Evolutionary conservation across 2,329 filamentous ascomycete species (phyloP).

Genomic region (Apiospora marii): DNA sequence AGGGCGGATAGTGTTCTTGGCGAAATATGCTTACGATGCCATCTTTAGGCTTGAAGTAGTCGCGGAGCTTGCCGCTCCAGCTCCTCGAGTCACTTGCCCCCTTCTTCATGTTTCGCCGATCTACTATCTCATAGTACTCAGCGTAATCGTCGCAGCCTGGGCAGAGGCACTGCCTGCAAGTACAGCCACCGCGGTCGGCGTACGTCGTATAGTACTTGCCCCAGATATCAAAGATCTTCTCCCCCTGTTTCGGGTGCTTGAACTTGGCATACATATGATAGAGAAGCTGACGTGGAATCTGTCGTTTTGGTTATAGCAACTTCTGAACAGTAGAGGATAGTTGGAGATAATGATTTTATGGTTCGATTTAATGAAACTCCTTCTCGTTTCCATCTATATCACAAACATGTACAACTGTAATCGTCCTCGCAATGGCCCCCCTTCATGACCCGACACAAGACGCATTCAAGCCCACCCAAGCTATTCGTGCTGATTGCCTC

Average conservation of each 20-base stretch:
- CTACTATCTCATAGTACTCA: background rate
- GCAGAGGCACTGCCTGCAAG: background rate
- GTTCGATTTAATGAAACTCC: background rate
- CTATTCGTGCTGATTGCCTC: background rate
- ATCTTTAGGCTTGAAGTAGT: slow-evolving; percentile 25
- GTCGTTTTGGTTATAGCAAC: background rate
- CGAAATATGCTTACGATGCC: slow-evolving; percentile 22
- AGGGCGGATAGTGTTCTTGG: background rate
- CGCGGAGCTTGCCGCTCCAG: slow-evolving; percentile 13
- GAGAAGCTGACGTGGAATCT: background rate
- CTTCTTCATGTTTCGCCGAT: background rate
- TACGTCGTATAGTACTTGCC: slow-evolving; percentile 27
- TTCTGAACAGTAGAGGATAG: background rate
- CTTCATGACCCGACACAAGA: background rate
- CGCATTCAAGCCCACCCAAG: background rate
- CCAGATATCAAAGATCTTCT: slow-evolving; percentile 23
- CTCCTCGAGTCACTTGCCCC: background rate
- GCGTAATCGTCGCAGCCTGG: background rate
- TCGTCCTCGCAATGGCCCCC: background rate
- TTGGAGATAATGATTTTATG: background rate
- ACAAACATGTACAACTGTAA: background rate
- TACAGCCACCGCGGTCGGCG: background rate
- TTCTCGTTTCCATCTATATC: background rate
- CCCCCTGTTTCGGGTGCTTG: background rate
- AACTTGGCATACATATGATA: slow-evolving; percentile 1